Evolutionary conservation across 164 flowering plant species (phyloP).

Genomic region (Vitis vinifera): ASM3070453v1 NC_081817.1:26215001-26215500

Average conservation of each 20-base stretch:
- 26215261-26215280: not conserved
- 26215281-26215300: too few relatives aligned
- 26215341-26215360: too few relatives aligned
- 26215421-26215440: not conserved
- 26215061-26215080: slow-evolving; percentile 24
- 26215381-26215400: not conserved
- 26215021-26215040: not conserved
- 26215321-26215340: too few relatives aligned
- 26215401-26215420: not conserved
- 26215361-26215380: not conserved
- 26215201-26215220: not conserved
- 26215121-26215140: slow-evolving; percentile 56
- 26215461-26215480: too few relatives aligned
- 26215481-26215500: not conserved
- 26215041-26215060: not conserved
- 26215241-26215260: not conserved
- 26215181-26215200: not conserved
- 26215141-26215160: slow-evolving; percentile 63
- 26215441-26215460: not conserved
- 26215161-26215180: slow-evolving; percentile 28
- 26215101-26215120: slow-evolving; percentile 49
- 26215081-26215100: slow-evolving; percentile 43
- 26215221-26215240: not conserved
- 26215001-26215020: slow-evolving; percentile 37
- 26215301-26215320: too few relatives aligned